Evolutionary conservation across 768 basidiomycete species (phyloP).

Genomic region (Boletus eberwhitei): DNA sequence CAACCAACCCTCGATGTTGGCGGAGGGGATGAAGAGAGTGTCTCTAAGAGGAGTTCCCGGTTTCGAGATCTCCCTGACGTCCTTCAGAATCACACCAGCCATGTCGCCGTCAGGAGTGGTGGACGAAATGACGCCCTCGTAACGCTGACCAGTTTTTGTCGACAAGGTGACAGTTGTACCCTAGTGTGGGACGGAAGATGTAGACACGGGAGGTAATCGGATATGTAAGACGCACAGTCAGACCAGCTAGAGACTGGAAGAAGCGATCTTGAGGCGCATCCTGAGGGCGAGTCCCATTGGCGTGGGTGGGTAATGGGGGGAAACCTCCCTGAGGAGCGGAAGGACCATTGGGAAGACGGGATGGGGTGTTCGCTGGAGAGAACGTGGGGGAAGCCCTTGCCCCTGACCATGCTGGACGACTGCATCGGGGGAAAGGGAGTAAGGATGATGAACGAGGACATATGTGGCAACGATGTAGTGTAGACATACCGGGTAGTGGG

Average conservation of each 20-base stretch:
- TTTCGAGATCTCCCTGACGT: constrained; percentile 68
- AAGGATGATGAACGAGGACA: constrained; percentile 9
- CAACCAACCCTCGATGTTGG: constrained; percentile 70
- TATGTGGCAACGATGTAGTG: constrained; percentile 12
- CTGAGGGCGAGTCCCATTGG: constrained; percentile 46
- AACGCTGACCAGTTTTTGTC: constrained; percentile 68
- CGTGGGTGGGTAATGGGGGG: constrained; percentile 41
- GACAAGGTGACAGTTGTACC: constrained; percentile 76
- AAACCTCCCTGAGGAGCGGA: constrained; percentile 37
- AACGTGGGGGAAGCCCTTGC: constrained; percentile 70
- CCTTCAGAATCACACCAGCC: constrained; percentile 69
- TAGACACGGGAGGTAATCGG: constrained; percentile 8
- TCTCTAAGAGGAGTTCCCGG: constrained; percentile 72
- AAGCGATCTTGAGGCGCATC: constrained; percentile 55
- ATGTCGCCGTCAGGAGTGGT: constrained; percentile 65
- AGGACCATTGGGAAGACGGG: constrained; percentile 43
- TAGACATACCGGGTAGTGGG: constrained; percentile 47
- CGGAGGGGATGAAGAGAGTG: constrained; percentile 61
- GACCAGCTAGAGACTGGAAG: constrained; percentile 62
- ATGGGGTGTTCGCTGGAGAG: constrained; percentile 44
- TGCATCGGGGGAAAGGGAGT: constrained; percentile 20
- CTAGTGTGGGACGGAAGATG: constrained; percentile 35
- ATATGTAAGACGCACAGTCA: constrained; percentile 54
- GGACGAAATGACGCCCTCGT: constrained; percentile 67
- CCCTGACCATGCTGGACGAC: constrained; percentile 60